Conservation (phyloP, 352 stramenopile species). For the Phytophthora syringae region DNA sequence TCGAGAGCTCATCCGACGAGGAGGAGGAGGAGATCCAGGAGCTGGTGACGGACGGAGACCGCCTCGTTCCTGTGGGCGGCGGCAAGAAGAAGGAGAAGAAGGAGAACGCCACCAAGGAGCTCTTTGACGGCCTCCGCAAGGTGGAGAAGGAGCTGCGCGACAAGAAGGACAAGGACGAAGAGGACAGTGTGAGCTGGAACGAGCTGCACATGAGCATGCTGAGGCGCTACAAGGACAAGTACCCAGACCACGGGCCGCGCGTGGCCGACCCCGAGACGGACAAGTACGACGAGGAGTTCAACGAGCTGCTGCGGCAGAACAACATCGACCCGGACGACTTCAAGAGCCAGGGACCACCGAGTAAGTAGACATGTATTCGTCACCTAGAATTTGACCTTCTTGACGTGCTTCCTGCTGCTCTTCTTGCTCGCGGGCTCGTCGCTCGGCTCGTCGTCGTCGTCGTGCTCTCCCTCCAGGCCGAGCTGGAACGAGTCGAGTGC, state of each 20-base stretch:
- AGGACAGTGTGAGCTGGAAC: slow-evolving; percentile 80
- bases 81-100: slow-evolving; percentile 45
- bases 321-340: slow-evolving; percentile 72
- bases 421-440: slow-evolving; percentile 13
- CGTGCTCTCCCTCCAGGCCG: slow-evolving; percentile 47
- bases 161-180: slow-evolving; percentile 55
- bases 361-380: no score
- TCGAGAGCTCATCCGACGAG: slow-evolving; percentile 55
- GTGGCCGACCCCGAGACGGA: slow-evolving; percentile 55
- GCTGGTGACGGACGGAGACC: slow-evolving; percentile 71
- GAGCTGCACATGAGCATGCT: slow-evolving; percentile 78
- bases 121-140: slow-evolving; percentile 81
- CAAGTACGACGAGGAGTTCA: slow-evolving; percentile 87
- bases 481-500: slow-evolving; percentile 57
- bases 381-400: slow-evolving; percentile 58
- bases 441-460: slow-evolving; percentile 27
- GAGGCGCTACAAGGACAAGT: slow-evolving; percentile 82
- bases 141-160: slow-evolving; percentile 75
- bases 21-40: slow-evolving; percentile 69
- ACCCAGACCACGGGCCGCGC: slow-evolving; percentile 62
- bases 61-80: slow-evolving; percentile 38
- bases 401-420: slow-evolving; percentile 31
- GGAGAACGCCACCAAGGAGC: slow-evolving; percentile 49
- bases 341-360: slow-evolving; percentile 47
- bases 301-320: slow-evolving; percentile 80